phyloP scores from a whole-genome alignment of 164 flowering plant species.

The Chimonanthus salicifolius region DNA sequence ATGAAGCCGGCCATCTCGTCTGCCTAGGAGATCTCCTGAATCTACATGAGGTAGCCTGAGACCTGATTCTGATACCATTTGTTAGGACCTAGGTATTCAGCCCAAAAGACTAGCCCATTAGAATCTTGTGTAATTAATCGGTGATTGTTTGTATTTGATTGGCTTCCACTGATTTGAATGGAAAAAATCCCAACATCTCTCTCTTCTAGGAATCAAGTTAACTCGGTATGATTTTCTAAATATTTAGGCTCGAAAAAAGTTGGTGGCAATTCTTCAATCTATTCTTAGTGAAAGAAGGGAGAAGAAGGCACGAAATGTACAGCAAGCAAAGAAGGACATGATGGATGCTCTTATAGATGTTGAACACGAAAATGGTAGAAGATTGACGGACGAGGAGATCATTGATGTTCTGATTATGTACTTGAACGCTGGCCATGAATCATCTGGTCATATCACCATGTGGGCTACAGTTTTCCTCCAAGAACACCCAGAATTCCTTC shows the following conservation, averaged over 20 bases:
- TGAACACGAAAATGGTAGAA: constrained; percentile 68
- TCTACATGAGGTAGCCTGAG: too few relatives aligned
- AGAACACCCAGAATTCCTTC: constrained; percentile 53
- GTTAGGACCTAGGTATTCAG: too few relatives aligned
- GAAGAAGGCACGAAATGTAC: constrained; percentile 5
- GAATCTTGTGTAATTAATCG: too few relatives aligned
- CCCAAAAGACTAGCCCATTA: too few relatives aligned
- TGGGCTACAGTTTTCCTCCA: constrained; percentile 76
- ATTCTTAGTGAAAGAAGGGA: constrained; percentile 46
- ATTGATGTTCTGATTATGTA: constrained; percentile 84
- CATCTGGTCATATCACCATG: constrained; percentile 82
- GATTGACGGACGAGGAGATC: constrained; percentile 68
- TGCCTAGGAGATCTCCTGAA: too few relatives aligned
- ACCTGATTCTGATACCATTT: too few relatives aligned
- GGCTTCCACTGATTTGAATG: too few relatives aligned
- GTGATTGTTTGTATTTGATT: too few relatives aligned
- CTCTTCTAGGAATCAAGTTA: too few relatives aligned
- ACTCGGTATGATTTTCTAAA: background rate
- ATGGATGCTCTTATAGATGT: constrained; percentile 64
- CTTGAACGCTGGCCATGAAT: constrained; percentile 96
- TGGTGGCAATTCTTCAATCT: constrained; percentile 57
- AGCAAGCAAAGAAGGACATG: constrained; percentile 57
- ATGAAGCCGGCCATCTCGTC: too few relatives aligned
- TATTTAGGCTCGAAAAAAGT: constrained; percentile 70
- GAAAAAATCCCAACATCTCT: too few relatives aligned